Conservation (phyloP, 768 basidiomycete genomes). For the Ramaria sp. region DNA sequence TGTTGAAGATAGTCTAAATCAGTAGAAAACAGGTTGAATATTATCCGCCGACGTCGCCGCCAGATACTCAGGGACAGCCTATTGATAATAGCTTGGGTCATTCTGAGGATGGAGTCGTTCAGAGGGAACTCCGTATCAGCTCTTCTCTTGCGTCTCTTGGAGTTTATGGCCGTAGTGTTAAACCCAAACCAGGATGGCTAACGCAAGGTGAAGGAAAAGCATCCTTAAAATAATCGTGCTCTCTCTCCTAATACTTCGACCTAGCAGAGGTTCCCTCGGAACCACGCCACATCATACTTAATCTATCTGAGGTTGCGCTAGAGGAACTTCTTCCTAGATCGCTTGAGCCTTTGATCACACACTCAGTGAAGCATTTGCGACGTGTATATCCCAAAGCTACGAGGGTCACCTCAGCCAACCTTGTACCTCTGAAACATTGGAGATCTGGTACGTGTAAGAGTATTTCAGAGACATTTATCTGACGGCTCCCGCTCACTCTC, state of each 20-base stretch:
- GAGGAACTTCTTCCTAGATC: constrained; percentile 28
- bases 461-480: not conserved
- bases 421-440: constrained; percentile 43
- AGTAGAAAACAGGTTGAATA: constrained; percentile 38
- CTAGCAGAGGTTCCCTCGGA: constrained; percentile 24
- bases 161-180: constrained; percentile 52
- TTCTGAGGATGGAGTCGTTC: not conserved
- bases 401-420: constrained; percentile 44
- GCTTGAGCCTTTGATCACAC: constrained; percentile 27
- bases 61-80: not conserved
- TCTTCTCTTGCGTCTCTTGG: constrained; percentile 44
- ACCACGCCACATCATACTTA: constrained; percentile 43
- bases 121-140: constrained; percentile 27
- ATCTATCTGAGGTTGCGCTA: constrained; percentile 44
- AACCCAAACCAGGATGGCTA: constrained; percentile 44
- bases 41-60: constrained; percentile 18
- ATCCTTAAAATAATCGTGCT: not conserved
- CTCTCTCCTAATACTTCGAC: not conserved
- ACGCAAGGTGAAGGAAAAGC: constrained; percentile 22
- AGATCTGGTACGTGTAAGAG: constrained; percentile 21
- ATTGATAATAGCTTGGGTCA: not conserved
- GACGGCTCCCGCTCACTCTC: not conserved
- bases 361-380: constrained; percentile 35
- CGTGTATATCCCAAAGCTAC: constrained; percentile 50
- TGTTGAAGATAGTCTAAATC: constrained; percentile 12